Conservation (phyloP, 1,284 basidiomycete species). For the Amylostereum areolatum region DNA sequence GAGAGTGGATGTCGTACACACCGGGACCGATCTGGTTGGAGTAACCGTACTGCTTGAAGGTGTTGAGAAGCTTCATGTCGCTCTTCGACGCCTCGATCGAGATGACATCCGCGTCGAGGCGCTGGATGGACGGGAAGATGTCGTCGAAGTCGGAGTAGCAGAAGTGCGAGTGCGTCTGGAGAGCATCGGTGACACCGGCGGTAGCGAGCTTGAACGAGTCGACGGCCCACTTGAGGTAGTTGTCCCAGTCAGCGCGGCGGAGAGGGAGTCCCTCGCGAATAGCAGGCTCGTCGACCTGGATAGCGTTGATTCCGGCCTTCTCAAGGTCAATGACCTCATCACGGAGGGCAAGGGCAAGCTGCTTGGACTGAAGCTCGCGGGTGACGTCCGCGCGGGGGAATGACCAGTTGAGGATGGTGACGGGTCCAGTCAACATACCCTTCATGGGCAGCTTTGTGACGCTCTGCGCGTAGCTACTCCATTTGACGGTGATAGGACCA, state of each 20-base stretch:
- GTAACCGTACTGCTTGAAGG: slow-evolving; percentile 95
- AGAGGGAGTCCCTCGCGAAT: slow-evolving; percentile 99
- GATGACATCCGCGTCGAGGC: slow-evolving; percentile 98
- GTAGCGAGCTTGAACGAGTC: slow-evolving; percentile 97
- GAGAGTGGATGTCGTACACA: slow-evolving; percentile 99
- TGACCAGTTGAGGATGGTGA: slow-evolving; percentile 99
- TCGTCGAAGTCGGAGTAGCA: slow-evolving; percentile 97
- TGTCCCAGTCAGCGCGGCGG: slow-evolving; percentile 90
- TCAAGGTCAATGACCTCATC: slow-evolving; percentile 99
- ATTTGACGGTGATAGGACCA: slow-evolving; percentile 92
- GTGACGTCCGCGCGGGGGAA: slow-evolving; percentile 99
- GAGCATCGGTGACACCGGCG: slow-evolving; percentile 86
- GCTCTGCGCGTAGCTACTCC: slow-evolving; percentile 97
- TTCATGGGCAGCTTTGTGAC: slow-evolving; percentile 95
- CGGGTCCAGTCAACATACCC: slow-evolving; percentile 97
- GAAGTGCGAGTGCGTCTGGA: slow-evolving; percentile 98
- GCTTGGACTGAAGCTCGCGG: slow-evolving; percentile 96
- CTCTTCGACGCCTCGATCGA: slow-evolving; percentile 98
- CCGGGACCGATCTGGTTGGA: slow-evolving; percentile 98
- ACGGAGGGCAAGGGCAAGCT: slow-evolving; percentile 96
- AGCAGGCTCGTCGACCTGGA: slow-evolving; percentile 99
- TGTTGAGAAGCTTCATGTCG: slow-evolving; percentile 94
- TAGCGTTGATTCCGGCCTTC: slow-evolving; percentile 94
- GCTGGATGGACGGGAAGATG: slow-evolving; percentile 97
- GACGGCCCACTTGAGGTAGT: slow-evolving; percentile 94